Evolutionary conservation across 2,329 filamentous ascomycete species (phyloP).

Genomic region (Claviceps digitariae): DNA sequence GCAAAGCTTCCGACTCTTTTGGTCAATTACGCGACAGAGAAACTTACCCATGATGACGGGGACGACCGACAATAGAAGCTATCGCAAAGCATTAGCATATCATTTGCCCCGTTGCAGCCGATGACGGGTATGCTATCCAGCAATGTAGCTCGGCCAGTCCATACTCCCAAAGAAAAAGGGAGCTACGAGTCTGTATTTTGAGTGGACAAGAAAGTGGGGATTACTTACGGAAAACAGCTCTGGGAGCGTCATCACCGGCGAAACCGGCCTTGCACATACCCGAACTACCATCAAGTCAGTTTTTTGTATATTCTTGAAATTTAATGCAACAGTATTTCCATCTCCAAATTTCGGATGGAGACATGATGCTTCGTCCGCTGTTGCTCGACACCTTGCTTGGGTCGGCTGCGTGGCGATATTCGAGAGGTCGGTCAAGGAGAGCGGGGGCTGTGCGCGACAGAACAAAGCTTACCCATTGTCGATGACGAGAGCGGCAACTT

Average conservation of each 20-base stretch:
- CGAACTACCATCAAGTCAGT: conserved; percentile 56
- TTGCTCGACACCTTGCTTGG: conserved; percentile 1
- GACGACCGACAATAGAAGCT: conserved; percentile 99
- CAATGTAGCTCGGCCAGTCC: conserved; percentile 1
- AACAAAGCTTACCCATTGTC: conserved; percentile 95
- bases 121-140: not conserved
- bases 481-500: conserved; percentile 99
- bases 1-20: not conserved
- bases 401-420: conserved; percentile 4
- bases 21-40: not conserved
- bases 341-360: not conserved
- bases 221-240: conserved; percentile 98
- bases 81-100: conserved; percentile 23
- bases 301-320: conserved; percentile 1
- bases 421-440: conserved; percentile 24
- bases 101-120: not conserved
- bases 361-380: not conserved
- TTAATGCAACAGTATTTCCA: not conserved
- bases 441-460: conserved; percentile 11
- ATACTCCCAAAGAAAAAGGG: conserved; percentile 1
- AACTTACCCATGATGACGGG: conserved; percentile 97
- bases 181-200: conserved; percentile 5
- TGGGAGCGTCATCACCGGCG: conserved; percentile 99
- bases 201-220: conserved; percentile 19
- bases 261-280: conserved; percentile 99